Percentiles rank a stretch among this genome's conserved stretches.
These are phyloP conservation scores for Pleurotus sapidus DNA, from an alignment of 768 basidiomycete genomes.

Conservation along the genomic window DNA sequence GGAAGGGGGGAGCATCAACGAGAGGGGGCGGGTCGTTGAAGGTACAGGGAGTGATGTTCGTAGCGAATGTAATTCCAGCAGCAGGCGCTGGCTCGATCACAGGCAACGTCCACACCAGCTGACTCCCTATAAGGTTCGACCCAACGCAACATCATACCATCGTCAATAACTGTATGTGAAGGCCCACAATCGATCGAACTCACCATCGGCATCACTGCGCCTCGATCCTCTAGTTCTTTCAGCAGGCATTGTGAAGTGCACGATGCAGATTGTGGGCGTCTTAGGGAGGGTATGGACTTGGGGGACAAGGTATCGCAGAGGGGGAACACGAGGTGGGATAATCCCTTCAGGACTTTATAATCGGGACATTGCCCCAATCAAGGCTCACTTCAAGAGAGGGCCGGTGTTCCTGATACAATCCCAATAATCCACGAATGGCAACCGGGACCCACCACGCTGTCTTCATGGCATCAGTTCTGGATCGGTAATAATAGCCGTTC, in stretches of 20 bases:
- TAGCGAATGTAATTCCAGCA: constrained; percentile 49
- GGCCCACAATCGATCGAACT: constrained; percentile 14
- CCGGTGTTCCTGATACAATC: constrained; percentile 8
- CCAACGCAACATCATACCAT: not conserved
- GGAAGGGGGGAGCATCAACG: constrained; percentile 26
- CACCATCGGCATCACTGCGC: constrained; percentile 33
- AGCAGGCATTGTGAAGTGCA: constrained; percentile 38
- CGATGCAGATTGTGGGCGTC: constrained; percentile 9
- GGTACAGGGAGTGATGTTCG: constrained; percentile 55
- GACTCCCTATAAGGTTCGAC: constrained; percentile 28
- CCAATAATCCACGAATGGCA: not conserved
- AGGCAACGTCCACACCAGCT: constrained; percentile 44
- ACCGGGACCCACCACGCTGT: not conserved
- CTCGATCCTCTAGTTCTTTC: constrained; percentile 40
- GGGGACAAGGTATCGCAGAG: constrained; percentile 10
- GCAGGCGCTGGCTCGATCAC: constrained; percentile 30
- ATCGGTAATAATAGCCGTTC: constrained; percentile 7
- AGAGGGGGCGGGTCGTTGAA: constrained; percentile 48
- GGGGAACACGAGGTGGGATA: constrained; percentile 8
- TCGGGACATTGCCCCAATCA: constrained; percentile 6
- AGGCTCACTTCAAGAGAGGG: not conserved
- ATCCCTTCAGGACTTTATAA: constrained; percentile 8
- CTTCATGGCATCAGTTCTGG: constrained; percentile 4
- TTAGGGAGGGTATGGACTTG: constrained; percentile 2
- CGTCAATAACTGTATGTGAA: constrained; percentile 3